A percentile compares a stretch with the other conserved stretches of the same genome.
phyloP scores from a whole-genome alignment of 176 grass and related monocot genomes.

The Otatea glauca region DNA sequence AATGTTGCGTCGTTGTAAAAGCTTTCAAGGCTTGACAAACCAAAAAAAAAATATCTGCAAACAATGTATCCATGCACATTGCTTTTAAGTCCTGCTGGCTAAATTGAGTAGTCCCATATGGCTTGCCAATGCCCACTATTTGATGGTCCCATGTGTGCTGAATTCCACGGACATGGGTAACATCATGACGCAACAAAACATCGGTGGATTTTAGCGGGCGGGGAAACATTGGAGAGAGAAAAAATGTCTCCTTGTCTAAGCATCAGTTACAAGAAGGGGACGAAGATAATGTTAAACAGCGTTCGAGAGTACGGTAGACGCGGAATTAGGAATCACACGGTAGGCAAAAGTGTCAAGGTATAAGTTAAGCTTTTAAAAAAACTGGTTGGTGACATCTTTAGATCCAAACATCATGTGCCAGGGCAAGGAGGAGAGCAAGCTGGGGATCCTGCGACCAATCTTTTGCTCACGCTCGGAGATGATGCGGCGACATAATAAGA shows the following conservation, averaged over 20 bases:
- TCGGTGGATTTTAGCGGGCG: neutral
- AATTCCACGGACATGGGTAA: neutral
- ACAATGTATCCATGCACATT: neutral
- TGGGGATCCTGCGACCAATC: too few relatives aligned
- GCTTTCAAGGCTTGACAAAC: neutral
- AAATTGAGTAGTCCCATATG: neutral
- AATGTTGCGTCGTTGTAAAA: neutral
- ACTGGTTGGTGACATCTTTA: too few relatives aligned
- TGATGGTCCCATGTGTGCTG: neutral
- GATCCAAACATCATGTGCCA: too few relatives aligned
- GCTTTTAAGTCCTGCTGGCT: neutral
- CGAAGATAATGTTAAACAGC: neutral
- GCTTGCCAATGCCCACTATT: neutral
- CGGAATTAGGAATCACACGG: neutral
- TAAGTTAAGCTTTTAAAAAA: too few relatives aligned
- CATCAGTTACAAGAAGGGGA: neutral
- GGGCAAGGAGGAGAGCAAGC: too few relatives aligned
- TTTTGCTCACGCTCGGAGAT: too few relatives aligned
- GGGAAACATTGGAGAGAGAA: neutral
- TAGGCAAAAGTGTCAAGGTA: too few relatives aligned
- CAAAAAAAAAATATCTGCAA: too few relatives aligned
- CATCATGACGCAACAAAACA: neutral
- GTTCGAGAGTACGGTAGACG: neutral
- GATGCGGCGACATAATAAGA: too few relatives aligned
- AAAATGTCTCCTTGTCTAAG: neutral